phyloP scores from a whole-genome alignment of 1,139 yeast species.

The Lodderomyces jiufengensis region DNA sequence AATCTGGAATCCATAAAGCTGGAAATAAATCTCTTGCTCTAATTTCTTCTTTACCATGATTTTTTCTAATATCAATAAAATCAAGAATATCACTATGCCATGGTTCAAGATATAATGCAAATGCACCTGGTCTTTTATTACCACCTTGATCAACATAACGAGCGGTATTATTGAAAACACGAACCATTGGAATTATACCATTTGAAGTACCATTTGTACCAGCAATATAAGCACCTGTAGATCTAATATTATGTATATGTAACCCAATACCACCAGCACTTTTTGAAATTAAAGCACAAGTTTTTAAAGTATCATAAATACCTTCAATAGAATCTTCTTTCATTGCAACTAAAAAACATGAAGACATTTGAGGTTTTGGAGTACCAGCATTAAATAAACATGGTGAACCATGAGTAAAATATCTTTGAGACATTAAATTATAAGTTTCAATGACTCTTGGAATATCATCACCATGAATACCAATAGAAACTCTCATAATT shows the following conservation, averaged over 20 bases:
- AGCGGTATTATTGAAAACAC: constrained; percentile 88
- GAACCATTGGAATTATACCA: constrained; percentile 85
- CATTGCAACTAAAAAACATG: constrained; percentile 87
- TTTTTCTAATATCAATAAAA: constrained; percentile 78
- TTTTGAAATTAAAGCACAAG: constrained; percentile 83
- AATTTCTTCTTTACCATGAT: constrained; percentile 88
- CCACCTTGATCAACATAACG: constrained; percentile 95
- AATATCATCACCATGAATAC: constrained; percentile 77
- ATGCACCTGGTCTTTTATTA: constrained; percentile 91
- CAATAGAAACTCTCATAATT: constrained; percentile 86
- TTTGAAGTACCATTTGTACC: constrained; percentile 89
- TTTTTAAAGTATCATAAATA: constrained; percentile 79
- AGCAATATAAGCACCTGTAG: constrained; percentile 83
- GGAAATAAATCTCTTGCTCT: constrained; percentile 88
- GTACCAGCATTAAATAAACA: constrained; percentile 90
- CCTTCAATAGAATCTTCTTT: constrained; percentile 90
- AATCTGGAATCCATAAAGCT: constrained; percentile 89
- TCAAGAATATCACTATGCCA: constrained; percentile 90
- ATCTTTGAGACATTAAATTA: constrained; percentile 78
- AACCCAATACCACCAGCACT: constrained; percentile 92
- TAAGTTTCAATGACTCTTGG: constrained; percentile 74
- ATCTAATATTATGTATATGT: constrained; percentile 78
- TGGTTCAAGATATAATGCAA: constrained; percentile 84
- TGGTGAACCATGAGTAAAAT: constrained; percentile 87
- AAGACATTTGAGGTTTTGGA: constrained; percentile 80